Conservation (phyloP, 1,284 basidiomycete species). For the Athelia sp. region DNA sequence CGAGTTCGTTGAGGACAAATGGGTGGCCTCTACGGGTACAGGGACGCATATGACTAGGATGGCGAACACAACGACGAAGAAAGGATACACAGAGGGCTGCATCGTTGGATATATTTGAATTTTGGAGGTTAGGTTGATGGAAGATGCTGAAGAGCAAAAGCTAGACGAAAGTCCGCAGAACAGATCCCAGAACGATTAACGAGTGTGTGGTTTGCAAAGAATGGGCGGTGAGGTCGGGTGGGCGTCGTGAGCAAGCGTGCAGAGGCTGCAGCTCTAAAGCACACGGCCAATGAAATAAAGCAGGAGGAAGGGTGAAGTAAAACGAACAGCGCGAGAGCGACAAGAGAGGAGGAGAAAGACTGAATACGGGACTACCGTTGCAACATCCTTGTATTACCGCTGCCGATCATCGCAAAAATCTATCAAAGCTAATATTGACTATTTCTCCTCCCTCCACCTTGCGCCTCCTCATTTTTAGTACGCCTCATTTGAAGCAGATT, state of each 20-base stretch:
- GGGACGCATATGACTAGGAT: background rate
- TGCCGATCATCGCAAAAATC: too few species aligned
- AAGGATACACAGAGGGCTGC: background rate
- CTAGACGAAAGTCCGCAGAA: too few species aligned
- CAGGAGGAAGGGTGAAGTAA: background rate
- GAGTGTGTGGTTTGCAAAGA: background rate
- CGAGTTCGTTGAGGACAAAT: background rate
- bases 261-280: background rate
- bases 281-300: constrained; percentile 1
- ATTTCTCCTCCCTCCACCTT: too few species aligned
- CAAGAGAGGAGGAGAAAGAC: background rate
- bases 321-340: constrained; percentile 1
- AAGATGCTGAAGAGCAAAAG: background rate
- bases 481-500: too few species aligned
- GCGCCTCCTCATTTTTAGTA: too few species aligned
- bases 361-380: background rate
- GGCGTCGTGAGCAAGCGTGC: background rate
- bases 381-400: too few species aligned
- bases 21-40: background rate
- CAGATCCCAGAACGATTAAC: background rate
- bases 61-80: background rate
- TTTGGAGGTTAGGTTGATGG: background rate
- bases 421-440: too few species aligned
- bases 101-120: background rate
- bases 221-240: background rate